Evolutionary conservation across 1,284 basidiomycete species (phyloP), one percentile per base, ranked within the genome.

Genomic region (Ganoderma leucocontextum): DNA sequence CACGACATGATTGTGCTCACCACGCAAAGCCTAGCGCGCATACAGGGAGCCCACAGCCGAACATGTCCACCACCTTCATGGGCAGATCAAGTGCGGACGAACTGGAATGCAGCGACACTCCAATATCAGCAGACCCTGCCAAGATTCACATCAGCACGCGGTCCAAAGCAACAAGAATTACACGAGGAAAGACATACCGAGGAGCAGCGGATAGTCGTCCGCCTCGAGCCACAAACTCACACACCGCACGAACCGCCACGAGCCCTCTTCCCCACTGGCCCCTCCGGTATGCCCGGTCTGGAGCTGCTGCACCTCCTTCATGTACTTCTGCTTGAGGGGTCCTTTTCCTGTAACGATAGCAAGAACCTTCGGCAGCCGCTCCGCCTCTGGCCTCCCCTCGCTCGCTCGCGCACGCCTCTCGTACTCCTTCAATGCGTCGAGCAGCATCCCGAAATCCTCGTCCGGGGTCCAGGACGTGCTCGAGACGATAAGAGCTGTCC

Each of bases 41-140:
- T 4, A 99, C 98, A 0, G 97, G 97, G 63, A 98, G 83, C 2
- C 91, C 92, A 74, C 96, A 99, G 0, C 98, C 98, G 80, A 99
- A 98, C 98, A 99, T 99, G 79, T 99, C 98, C 2, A 99, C 97
- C 10, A 99, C 92, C 81, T 99, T 99, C 98, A 99, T 99, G 1
- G 98, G 98, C 63, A 99, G 83, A 80, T 99, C 98, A 58, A 97
- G 82, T 0, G 89, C 94, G 0, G 95, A 97, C 0, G 95, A 96
- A 78, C 94, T 96, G 19, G 91, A 89, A 80, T 99, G 98, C 66
- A 99, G 83, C 67, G 91, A 95, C 60, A 99, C 87, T 0, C 98
- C 98, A 22, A 99, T 75, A 79, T 99, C 96, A 3, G 96, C 95
- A 4, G 94, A 93, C 36, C 97, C 95, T 95, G 68, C n/a, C 44